These are phyloP conservation scores for Mycena belliarum DNA, from an alignment of 768 basidiomycete genomes.

Conservation along the genomic window DNA sequence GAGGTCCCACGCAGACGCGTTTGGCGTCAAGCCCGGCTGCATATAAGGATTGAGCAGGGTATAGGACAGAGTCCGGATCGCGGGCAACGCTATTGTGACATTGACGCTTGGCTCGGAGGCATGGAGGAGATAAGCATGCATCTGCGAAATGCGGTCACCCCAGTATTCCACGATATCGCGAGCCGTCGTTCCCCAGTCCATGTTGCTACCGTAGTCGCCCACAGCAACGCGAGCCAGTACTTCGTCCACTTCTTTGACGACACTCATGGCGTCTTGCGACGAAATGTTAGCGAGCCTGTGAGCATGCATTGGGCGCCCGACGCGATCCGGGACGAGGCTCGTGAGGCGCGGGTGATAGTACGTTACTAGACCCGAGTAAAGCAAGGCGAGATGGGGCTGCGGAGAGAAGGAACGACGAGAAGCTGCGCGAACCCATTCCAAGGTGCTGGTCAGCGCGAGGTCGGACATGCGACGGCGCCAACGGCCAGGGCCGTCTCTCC, in stretches of 20 bases:
- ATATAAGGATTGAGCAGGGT: slow-evolving; percentile 24
- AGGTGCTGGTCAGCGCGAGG: slow-evolving; percentile 13
- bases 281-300: slow-evolving; percentile 23
- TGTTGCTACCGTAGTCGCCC: slow-evolving; percentile 7
- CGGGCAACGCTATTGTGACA: slow-evolving; percentile 10
- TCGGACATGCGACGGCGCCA: slow-evolving; percentile 11
- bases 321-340: slow-evolving; percentile 18
- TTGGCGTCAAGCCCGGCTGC: slow-evolving; percentile 19
- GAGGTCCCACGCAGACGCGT: slow-evolving; percentile 23
- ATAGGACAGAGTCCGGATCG: slow-evolving; percentile 21
- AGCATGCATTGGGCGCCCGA: slow-evolving; percentile 15
- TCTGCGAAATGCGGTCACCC: slow-evolving; percentile 22
- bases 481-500: slow-evolving; percentile 5
- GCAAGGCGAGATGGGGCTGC: slow-evolving; percentile 22
- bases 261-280: slow-evolving; percentile 16
- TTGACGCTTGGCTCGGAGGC: slow-evolving; percentile 15
- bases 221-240: slow-evolving; percentile 5
- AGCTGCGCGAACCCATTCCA: slow-evolving; percentile 25
- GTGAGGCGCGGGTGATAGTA: slow-evolving; percentile 24
- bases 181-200: slow-evolving; percentile 19
- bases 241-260: slow-evolving; percentile 22
- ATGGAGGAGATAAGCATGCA: slow-evolving; percentile 17
- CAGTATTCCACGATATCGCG: slow-evolving; percentile 21
- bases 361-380: slow-evolving; percentile 19
- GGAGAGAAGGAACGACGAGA: slow-evolving; percentile 16